Base-by-base conservation (phyloP, 2,329 filamentous ascomycete species). In the Clarireedia monteithiana region DNA sequence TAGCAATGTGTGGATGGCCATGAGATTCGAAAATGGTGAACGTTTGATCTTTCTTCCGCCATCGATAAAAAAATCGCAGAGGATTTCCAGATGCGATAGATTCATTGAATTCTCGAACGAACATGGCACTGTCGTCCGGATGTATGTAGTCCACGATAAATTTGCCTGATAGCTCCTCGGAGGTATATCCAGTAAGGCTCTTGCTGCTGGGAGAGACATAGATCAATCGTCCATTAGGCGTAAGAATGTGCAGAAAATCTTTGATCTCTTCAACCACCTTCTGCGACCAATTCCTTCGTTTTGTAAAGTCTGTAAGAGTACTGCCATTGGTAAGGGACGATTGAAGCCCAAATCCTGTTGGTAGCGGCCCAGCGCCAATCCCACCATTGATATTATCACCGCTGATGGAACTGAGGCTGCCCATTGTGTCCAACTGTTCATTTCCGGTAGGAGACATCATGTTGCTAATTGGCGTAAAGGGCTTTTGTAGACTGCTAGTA, bases 1-100 rank as follows among this genome's bases (percentile, higher is more conserved):
- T 82, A 38, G 86, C 86, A 59, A 95, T 85, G 73, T 97, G 92
- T 12, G 91, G 88, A 68, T 96, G 92, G 50, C 92, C 92, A 63
- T 92, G 85, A n/a, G 89, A 85, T 73, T 97, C 92, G 68, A 97
- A 89, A 55, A 96, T 89, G 60, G 79, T 77, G 68, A 86, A 95
- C 2, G 77, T 77, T 23, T 82, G 84, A 67, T 94, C 88, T 62
- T 83, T 83, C 70, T 84, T 88, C 67, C 79, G 81, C 68, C 96
- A 84, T 50, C 92, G 85, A 69, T 95, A 94, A 74, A 95, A 95
- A 70, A 95, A 84, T 57, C 88, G 86, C 60, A 96, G 72, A 4
- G 84, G 77, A 63, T 88, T 86, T n/a, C 87, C 89, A 6, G 83
- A 88, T 2, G 89, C 85, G 60, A 96, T 92, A 15, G 86, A 88